A percentile compares a stretch with the other conserved stretches of the same genome.
Conservation (phyloP, 108 stramenopile genomes). For the Fistulifera solaris region DNA sequence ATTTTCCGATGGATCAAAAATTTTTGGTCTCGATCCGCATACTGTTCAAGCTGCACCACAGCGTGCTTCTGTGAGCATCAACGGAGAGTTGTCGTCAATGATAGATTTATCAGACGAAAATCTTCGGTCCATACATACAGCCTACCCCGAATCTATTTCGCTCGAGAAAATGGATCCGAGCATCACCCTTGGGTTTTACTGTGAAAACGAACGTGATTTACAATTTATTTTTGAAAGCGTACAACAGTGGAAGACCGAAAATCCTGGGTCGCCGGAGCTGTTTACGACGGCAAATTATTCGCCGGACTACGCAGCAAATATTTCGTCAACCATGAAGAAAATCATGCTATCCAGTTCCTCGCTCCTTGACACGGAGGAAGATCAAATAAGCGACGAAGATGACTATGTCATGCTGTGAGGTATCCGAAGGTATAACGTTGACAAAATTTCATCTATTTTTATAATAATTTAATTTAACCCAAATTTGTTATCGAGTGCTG, state of each 20-base stretch:
- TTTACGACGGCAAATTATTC: slow-evolving; percentile 55
- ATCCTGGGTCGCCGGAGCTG: slow-evolving; percentile 40
- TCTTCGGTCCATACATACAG: slow-evolving; percentile 61
- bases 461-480: too few relatives aligned
- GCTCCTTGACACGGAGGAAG: slow-evolving; percentile 14
- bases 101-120: slow-evolving; percentile 56
- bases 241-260: slow-evolving; percentile 19
- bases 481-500: too few relatives aligned
- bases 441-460: too few relatives aligned
- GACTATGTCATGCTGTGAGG: slow-evolving; percentile 46
- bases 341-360: slow-evolving; percentile 26
- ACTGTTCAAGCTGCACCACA: slow-evolving; percentile 65
- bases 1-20: slow-evolving; percentile 44
- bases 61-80: slow-evolving; percentile 18
- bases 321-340: slow-evolving; percentile 39
- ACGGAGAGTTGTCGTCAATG: slow-evolving; percentile 8
- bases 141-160: slow-evolving; percentile 36
- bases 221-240: slow-evolving; percentile 29
- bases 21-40: slow-evolving; percentile 86
- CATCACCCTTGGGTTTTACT: slow-evolving; percentile 82
- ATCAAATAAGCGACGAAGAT: slow-evolving; percentile 36
- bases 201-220: slow-evolving; percentile 56
- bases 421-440: too few relatives aligned
- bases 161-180: slow-evolving; percentile 79
- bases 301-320: slow-evolving; percentile 61